Evolutionary conservation across 352 stramenopile genomes (phyloP), one percentile per base, ranked within the genome.

Genomic region (Plasmopara halstedii): DNA sequence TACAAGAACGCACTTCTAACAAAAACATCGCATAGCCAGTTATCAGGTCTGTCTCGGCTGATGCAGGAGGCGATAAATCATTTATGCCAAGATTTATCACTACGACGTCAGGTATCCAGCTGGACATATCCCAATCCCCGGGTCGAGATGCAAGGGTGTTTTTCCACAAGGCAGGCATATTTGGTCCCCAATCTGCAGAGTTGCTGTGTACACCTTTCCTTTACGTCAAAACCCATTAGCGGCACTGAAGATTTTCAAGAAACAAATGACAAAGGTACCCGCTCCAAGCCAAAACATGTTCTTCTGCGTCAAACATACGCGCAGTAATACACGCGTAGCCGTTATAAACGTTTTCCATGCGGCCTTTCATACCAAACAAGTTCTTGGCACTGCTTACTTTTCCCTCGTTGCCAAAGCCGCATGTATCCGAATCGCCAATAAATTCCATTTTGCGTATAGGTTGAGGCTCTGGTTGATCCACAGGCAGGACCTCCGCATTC

Each of bases 321-420:
- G 82, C 64, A 10, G 80, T 67, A 50, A 93, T 84, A 62, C 79
- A 89, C 17, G 82, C 68, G 54, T 88, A 93, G 36, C 76, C 73
- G 42, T 93, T 93, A 64, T 90, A 87, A 13, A 91, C 75, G 53
- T 93, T 93, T 50, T 91, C 79, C 77, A 89, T 90, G 20, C 79
- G 79, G 5, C 79, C 82, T 51, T 93, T 93, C 68, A 91, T 86
- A 37, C 79, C 73, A 35, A 93, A 93, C 25, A 87, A 58, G 29
- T 75, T 84, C 45, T 85, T 85, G 27, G 70, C 66, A 42, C 73
- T 83, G 38, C 68, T 82, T 19, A 66, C 64, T 34, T 82, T 81
- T 41, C 82, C 79, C 51, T 93, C 82, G 37, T 93, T 93, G n/a
- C 82, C 79, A 31, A 90, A 88, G 4, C 73, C 82, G 48, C 79